Percentiles rank a stretch among this genome's conserved stretches.
phyloP scores from a whole-genome alignment of 257 asterid genomes.

The Perilla frutescens region DNA sequence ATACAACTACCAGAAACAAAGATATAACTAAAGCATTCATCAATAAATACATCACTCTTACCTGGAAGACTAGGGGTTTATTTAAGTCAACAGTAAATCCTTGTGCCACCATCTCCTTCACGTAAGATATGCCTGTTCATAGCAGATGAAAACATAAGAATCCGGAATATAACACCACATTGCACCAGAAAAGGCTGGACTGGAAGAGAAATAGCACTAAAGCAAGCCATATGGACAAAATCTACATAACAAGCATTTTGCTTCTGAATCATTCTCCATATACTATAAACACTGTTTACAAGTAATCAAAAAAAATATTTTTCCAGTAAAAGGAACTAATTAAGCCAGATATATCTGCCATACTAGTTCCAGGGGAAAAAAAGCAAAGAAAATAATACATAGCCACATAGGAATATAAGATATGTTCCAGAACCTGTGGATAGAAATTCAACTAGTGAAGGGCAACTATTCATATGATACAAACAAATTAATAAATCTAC shows the following conservation, averaged over 20 bases:
- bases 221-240: not conserved
- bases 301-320: not conserved
- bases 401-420: not conserved
- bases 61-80: constrained; percentile 82
- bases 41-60: constrained; percentile 21
- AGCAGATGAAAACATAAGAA: constrained; percentile 10
- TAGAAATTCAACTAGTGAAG: not conserved
- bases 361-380: not conserved
- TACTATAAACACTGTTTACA: not conserved
- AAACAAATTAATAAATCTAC: constrained; percentile 4
- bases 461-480: not conserved
- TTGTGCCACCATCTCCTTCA: constrained; percentile 61
- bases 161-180: constrained; percentile 26
- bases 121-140: constrained; percentile 19
- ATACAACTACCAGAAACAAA: not conserved
- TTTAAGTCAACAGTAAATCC: constrained; percentile 68
- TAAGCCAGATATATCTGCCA: not conserved
- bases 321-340: not conserved
- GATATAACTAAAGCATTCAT: not conserved
- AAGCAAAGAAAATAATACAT: not conserved
- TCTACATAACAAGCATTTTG: not conserved
- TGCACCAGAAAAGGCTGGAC: constrained; percentile 4
- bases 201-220: not conserved
- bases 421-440: constrained; percentile 7
- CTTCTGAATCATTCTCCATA: constrained; percentile 6